Evolutionary conservation across 495 filamentous ascomycete species (phyloP), one percentile per base, ranked within the genome.

Genomic region (Extremus antarcticus): DNA sequence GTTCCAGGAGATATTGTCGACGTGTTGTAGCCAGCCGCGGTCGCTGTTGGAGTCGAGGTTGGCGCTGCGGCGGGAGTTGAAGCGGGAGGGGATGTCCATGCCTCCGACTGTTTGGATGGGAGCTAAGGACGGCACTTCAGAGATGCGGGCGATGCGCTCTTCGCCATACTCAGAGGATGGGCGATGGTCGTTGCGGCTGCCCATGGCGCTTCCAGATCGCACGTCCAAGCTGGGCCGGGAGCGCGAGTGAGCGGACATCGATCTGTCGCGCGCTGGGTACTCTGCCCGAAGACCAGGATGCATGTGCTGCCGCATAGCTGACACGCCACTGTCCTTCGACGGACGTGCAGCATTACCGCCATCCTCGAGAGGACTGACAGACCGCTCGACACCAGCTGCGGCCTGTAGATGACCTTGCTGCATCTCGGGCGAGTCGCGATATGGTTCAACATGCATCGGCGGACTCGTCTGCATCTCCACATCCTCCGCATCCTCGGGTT

Each of bases 381-480:
- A 22, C 19, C 53, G n/a, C 53, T 47, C 53, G 13, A 47, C 57
- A 4, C 57, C 57, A 11, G 41, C 53, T 2, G 2, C 19, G 22
- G 50, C 46, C 21, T 60, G 53, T 1, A 21, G 19, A 7, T 55
- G 51, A 3, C 52, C 52, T 22, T 59, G 57, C 29, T 32, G 25
- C 20, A 39, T 2, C 22, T 41, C 11, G 1, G 59, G 59, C 20
- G 55, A 57, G 29, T 62, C 55, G 13, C n/a, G 32, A 38, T 58
- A 62, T 11, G 43, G 59, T 17, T 57, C 54, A 13, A 17, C 16
- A 4, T 43, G 15, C 59, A 58, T 58, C 13, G 41, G 43, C 25
- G 54, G 54, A 35, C 50, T 53, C 23, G 20, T 54, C 51, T 62
- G 59, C 59, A 62, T 50, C 51, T 62, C 59, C 32, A 58, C 17